These are phyloP conservation scores for Rhodotorula sp. DNA, from an alignment of 1,284 basidiomycete genomes.

Conservation along the genomic window DNA sequence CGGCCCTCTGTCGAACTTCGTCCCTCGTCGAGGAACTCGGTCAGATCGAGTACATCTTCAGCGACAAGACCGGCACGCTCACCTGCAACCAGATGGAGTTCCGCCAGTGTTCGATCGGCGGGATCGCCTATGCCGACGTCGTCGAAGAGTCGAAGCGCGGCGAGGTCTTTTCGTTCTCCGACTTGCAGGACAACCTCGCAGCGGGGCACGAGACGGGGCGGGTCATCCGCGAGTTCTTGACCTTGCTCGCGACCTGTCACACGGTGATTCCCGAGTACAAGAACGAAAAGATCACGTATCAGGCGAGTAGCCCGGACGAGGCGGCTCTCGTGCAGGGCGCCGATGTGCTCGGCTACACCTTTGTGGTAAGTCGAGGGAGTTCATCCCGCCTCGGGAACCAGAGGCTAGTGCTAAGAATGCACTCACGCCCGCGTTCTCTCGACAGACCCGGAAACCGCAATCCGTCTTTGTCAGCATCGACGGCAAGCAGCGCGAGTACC, in stretches of 20 bases:
- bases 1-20: conserved; percentile 92
- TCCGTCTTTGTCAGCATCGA: conserved; percentile 84
- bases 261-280: conserved; percentile 96
- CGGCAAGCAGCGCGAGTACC: conserved; percentile 73
- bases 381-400: background rate
- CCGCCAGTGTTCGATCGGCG: conserved; percentile 82
- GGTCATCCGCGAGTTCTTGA: conserved; percentile 79
- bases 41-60: conserved; percentile 98
- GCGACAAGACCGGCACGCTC: conserved; percentile 96
- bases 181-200: conserved; percentile 50
- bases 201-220: conserved; percentile 53
- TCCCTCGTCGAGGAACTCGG: conserved; percentile 97
- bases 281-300: conserved; percentile 72
- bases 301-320: conserved; percentile 97
- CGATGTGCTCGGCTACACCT: conserved; percentile 86
- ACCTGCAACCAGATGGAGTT: conserved; percentile 99
- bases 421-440: background rate
- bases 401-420: background rate
- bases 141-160: conserved; percentile 78
- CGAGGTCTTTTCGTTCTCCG: conserved; percentile 51
- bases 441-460: conserved; percentile 89
- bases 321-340: conserved; percentile 94
- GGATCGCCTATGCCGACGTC: conserved; percentile 81
- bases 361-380: conserved; percentile 64
- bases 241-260: conserved; percentile 91